phyloP scores from a whole-genome alignment of 805 yeast species.

The Nakazawaea ishiwadae region DNA sequence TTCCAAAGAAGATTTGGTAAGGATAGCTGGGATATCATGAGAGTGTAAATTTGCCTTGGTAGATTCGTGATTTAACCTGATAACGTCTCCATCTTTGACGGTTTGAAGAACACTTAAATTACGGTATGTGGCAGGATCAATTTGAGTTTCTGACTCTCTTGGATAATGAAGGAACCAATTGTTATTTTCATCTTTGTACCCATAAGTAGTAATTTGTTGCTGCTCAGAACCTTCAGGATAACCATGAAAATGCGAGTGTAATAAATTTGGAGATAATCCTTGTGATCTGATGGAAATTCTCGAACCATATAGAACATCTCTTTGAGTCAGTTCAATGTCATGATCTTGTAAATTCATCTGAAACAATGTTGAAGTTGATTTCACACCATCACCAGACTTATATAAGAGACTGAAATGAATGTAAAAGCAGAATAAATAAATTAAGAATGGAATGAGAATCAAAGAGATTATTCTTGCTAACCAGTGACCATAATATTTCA shows the following conservation, averaged over 20 bases:
- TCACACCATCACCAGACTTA: slow-evolving; percentile 78
- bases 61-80: slow-evolving; percentile 57
- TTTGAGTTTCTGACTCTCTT: slow-evolving; percentile 34
- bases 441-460: slow-evolving; percentile 64
- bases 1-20: slow-evolving; percentile 49
- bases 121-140: slow-evolving; percentile 11
- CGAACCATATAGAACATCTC: slow-evolving; percentile 59
- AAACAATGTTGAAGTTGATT: slow-evolving; percentile 68
- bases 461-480: slow-evolving; percentile 55
- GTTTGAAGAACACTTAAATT: slow-evolving; percentile 34
- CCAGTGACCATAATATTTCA: slow-evolving; percentile 62
- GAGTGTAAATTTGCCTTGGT: slow-evolving; percentile 70
- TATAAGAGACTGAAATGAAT: slow-evolving; percentile 73
- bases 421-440: slow-evolving; percentile 72
- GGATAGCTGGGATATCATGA: slow-evolving; percentile 62
- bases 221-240: slow-evolving; percentile 93
- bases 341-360: slow-evolving; percentile 73
- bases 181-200: slow-evolving; percentile 84
- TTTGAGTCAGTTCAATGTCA: slow-evolving; percentile 54
- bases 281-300: slow-evolving; percentile 61
- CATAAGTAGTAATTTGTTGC: slow-evolving; percentile 92
- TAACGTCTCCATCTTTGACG: slow-evolving; percentile 54
- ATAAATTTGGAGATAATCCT: slow-evolving; percentile 65
- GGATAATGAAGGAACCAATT: slow-evolving; percentile 54
- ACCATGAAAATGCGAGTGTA: slow-evolving; percentile 83